Evolutionary conservation across 2,329 filamentous ascomycete species (phyloP), one percentile per base, ranked within the genome.

Genomic region (Gnomoniopsis sp.): DNA sequence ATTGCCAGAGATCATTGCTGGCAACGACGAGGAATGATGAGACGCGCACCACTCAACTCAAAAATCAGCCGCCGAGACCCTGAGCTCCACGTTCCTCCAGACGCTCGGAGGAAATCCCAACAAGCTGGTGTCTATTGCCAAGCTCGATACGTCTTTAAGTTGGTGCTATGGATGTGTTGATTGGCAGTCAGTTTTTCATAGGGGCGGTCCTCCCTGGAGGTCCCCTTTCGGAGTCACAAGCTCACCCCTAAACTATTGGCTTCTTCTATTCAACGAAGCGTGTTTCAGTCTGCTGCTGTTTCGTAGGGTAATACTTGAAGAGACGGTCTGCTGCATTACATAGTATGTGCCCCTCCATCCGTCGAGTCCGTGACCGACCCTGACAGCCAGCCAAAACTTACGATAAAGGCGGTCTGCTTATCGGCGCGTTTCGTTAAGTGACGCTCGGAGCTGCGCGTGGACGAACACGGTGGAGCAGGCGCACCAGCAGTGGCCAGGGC

Each of bases 391-490:
- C 15, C 33, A 56, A 30, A 52, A 53, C 54, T 53, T 54, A 52
- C 49, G 60, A 62, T 56, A 57, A 50, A 57, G 53, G 60, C 60
- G 60, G 60, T 59, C 60, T 62, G 57, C 60, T 59, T 57, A 57
- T 62, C 57, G 47, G 53, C 53, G 53, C 52, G 49, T 48, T 23
- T 54, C 53, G 49, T 53, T 46, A 51, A 34, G 22, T 49, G 15
- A 48, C 30, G 57, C 33, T 30, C 52, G 48, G 49, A 50, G 51
- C 41, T 44, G 49, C 49, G 59, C 50, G 57, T 56, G 44, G 12
- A 47, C 38, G 53, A 48, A 53, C n/a, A n/a, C 50, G 53, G 55
- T 58, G 59, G 59, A 49, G 48, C 36, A 48, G 44, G 36, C 14
- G 36, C 36, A n/a, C 17, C 56, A 49, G 33, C 53, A 54, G 22